Percentiles rank a stretch among this genome's conserved stretches.
These are phyloP conservation scores for Orbilia brochopaga DNA, from an alignment of 2,329 filamentous ascomycete species.

Conservation along the genomic window DNA sequence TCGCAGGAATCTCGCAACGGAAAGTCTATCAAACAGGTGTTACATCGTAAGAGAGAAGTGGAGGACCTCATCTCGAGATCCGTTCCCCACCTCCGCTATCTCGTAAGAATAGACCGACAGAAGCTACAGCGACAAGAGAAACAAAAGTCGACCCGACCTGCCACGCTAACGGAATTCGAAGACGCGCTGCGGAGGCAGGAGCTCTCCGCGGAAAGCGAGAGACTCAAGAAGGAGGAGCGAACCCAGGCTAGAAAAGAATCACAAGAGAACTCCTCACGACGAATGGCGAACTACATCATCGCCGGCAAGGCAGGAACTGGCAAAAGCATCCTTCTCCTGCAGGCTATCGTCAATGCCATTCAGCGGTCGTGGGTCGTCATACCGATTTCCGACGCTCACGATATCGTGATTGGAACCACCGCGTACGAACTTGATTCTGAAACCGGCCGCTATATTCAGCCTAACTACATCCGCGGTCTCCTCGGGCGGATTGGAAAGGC, in stretches of 20 bases:
- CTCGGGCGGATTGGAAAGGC: conserved; percentile 74
- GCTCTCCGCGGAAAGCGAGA: conserved; percentile 6
- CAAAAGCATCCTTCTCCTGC: conserved; percentile 84
- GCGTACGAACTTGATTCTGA: conserved; percentile 70
- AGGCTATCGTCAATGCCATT: conserved; percentile 81
- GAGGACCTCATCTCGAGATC: conserved; percentile 16
- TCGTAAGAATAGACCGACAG: conserved; percentile 22
- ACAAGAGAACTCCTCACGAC: conserved; percentile 23
- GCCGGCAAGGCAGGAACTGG: conserved; percentile 65
- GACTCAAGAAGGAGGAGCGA: conserved; percentile 17
- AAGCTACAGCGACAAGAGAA: conserved; percentile 17
- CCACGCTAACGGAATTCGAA: conserved; percentile 31
- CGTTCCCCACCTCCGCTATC: conserved; percentile 28
- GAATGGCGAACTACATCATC: conserved; percentile 28
- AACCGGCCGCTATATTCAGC: conserved; percentile 78
- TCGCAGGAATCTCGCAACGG: neutral
- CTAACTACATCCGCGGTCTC: conserved; percentile 75
- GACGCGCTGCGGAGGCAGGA: conserved; percentile 8
- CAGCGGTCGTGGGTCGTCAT: conserved; percentile 87
- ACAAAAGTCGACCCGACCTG: conserved; percentile 8
- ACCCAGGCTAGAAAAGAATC: conserved; percentile 17
- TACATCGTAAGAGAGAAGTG: conserved; percentile 19
- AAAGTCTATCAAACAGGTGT: conserved; percentile 18
- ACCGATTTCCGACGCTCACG: conserved; percentile 84
- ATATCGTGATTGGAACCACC: conserved; percentile 78